phyloP scores from a whole-genome alignment of 2,329 filamentous ascomycete genomes.

The Simplicillium aogashimaense region DNA sequence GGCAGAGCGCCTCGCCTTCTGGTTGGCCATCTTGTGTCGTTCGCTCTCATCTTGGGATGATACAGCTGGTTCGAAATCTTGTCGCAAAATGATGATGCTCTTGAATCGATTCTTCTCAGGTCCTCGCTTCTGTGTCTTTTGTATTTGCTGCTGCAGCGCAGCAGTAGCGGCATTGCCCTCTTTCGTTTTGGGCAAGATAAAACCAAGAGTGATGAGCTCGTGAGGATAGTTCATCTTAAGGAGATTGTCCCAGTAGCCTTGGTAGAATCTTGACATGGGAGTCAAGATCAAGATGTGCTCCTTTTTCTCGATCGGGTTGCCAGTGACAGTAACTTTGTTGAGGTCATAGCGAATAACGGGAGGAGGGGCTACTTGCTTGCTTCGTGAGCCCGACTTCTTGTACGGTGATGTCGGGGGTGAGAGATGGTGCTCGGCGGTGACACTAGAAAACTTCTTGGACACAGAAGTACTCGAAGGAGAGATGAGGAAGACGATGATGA shows the following conservation, averaged over 20 bases:
- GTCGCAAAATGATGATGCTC: constrained; percentile 85
- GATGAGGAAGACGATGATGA: constrained; percentile 57
- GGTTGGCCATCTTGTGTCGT: constrained; percentile 83
- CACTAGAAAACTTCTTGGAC: constrained; percentile 35
- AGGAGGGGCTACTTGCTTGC: constrained; percentile 43
- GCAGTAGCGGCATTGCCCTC: constrained; percentile 83
- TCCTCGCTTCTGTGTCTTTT: constrained; percentile 70
- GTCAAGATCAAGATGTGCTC: constrained; percentile 89
- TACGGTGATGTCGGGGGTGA: constrained; percentile 33
- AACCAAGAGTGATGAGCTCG: constrained; percentile 87
- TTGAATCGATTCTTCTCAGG: constrained; percentile 77
- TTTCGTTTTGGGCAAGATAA: constrained; percentile 89
- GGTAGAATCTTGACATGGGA: constrained; percentile 87
- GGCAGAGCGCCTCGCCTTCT: constrained; percentile 74
- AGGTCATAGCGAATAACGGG: constrained; percentile 90
- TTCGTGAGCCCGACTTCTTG: constrained; percentile 25
- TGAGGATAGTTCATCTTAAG: constrained; percentile 79
- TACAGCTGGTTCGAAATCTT: constrained; percentile 84
- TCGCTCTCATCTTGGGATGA: constrained; percentile 76
- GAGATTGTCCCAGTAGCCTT: constrained; percentile 92
- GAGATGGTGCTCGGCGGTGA: constrained; percentile 30
- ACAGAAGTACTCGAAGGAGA: constrained; percentile 38
- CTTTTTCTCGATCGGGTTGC: constrained; percentile 63
- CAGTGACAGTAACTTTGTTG: constrained; percentile 83
- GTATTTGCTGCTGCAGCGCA: constrained; percentile 74